Evolutionary conservation across 768 basidiomycete genomes (phyloP).

Genomic region (Tylopilus intermedius): DNA sequence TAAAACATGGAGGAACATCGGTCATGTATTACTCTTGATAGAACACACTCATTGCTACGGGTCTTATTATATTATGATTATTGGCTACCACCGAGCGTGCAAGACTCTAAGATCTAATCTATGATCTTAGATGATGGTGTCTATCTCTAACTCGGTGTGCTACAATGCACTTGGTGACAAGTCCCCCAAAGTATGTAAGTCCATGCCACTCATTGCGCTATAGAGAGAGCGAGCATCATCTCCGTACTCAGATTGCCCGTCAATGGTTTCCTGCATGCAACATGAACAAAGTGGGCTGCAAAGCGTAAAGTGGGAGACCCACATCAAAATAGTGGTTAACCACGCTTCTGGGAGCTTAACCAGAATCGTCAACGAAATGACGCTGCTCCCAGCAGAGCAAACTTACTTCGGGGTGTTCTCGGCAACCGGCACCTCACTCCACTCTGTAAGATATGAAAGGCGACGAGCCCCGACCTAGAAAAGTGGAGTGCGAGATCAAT

Average conservation of each 20-base stretch:
- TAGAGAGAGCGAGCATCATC: slow-evolving; percentile 62
- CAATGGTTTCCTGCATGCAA: slow-evolving; percentile 60
- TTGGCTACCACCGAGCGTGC: slow-evolving; percentile 6
- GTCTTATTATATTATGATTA: slow-evolving; percentile 26
- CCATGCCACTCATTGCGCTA: slow-evolving; percentile 56
- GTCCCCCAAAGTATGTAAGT: slow-evolving; percentile 57
- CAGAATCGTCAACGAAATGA: slow-evolving; percentile 5
- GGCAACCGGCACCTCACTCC: slow-evolving; percentile 86
- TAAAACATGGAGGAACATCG: slow-evolving; percentile 34
- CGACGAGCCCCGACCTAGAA: slow-evolving; percentile 78
- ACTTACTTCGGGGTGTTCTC: slow-evolving; percentile 88
- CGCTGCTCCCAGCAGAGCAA: neutral
- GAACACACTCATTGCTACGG: slow-evolving; percentile 35
- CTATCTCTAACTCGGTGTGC: neutral
- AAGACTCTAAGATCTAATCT: neutral
- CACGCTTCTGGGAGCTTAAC: slow-evolving; percentile 75
- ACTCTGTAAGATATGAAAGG: slow-evolving; percentile 87
- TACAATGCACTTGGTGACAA: slow-evolving; percentile 69
- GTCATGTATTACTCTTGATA: slow-evolving; percentile 32
- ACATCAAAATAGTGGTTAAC: slow-evolving; percentile 95
- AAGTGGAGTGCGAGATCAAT: neutral
- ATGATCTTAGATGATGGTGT: neutral
- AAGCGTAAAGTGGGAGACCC: slow-evolving; percentile 23
- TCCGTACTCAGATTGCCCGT: slow-evolving; percentile 65
- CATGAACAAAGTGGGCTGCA: neutral